A percentile compares a stretch with the other conserved stretches of the same genome.
These are phyloP conservation scores for Geosmithia putterillii DNA, from an alignment of 2,329 filamentous ascomycete species.

Conservation along the genomic window DNA sequence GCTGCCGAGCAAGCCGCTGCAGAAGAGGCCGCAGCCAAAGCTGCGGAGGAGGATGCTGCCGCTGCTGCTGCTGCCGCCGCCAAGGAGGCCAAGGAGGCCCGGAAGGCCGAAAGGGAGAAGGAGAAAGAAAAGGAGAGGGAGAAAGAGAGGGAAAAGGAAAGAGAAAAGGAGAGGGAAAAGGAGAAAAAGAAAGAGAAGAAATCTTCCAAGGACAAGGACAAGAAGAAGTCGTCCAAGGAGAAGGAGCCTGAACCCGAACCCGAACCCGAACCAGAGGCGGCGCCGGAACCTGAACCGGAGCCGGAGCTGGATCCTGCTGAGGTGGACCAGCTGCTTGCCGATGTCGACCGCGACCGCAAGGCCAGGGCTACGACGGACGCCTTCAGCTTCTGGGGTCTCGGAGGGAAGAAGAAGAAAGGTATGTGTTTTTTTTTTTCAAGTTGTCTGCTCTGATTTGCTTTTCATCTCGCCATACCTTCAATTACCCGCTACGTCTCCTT, in stretches of 20 bases:
- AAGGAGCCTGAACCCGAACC: constrained; percentile 9
- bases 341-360: constrained; percentile 7
- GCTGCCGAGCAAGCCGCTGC: constrained; percentile 20
- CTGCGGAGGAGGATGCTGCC: constrained; percentile 14
- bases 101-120: constrained; percentile 16
- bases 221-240: constrained; percentile 6
- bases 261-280: constrained; percentile 18
- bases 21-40: constrained; percentile 16
- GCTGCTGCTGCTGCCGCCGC: constrained; percentile 15
- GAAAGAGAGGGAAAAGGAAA: constrained; percentile 14
- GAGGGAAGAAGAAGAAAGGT: constrained; percentile 32
- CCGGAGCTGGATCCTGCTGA: constrained; percentile 11
- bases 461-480: not conserved
- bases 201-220: constrained; percentile 9
- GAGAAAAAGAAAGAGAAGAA: constrained; percentile 15
- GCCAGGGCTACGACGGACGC: constrained; percentile 20
- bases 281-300: constrained; percentile 10
- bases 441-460: not conserved
- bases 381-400: constrained; percentile 45
- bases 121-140: constrained; percentile 11
- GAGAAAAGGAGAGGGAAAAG: constrained; percentile 20
- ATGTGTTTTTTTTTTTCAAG: constrained; percentile 4
- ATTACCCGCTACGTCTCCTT: not conserved
- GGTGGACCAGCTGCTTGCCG: constrained; percentile 27
- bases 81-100: constrained; percentile 8